phyloP scores from a whole-genome alignment of 257 asterid species.

The Eucommia ulmoides region DNA sequence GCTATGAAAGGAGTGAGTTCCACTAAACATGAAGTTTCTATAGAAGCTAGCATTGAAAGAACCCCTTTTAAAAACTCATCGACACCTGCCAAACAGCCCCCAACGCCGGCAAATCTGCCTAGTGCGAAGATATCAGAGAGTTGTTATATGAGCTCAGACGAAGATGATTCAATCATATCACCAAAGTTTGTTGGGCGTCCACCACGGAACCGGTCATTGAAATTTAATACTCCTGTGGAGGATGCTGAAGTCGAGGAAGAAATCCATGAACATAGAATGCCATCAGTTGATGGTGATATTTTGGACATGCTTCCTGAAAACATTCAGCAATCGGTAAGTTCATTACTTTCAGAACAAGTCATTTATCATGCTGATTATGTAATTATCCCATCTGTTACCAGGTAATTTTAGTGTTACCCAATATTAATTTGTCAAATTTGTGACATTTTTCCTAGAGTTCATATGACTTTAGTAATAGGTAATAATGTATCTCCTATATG shows the following conservation, averaged over 20 bases:
- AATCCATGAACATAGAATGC: constrained; percentile 9
- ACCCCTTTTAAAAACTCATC: constrained; percentile 39
- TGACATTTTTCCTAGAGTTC: too few relatives aligned
- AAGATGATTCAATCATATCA: too few relatives aligned
- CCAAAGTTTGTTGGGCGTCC: constrained; percentile 51
- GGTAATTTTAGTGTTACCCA: too few relatives aligned
- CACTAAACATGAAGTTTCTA: too few relatives aligned
- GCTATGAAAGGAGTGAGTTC: constrained; percentile 31
- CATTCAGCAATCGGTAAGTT: constrained; percentile 58
- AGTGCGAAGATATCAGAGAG: constrained; percentile 49
- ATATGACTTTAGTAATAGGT: too few relatives aligned
- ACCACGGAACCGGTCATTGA: constrained; percentile 56
- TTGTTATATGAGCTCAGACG: constrained; percentile 59
- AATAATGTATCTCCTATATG: too few relatives aligned
- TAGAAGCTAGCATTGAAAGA: too few relatives aligned
- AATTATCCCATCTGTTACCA: too few relatives aligned
- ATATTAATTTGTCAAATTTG: too few relatives aligned
- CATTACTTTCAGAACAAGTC: too few relatives aligned
- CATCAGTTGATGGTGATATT: constrained; percentile 27
- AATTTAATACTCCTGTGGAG: constrained; percentile 70
- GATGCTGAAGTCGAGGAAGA: constrained; percentile 16
- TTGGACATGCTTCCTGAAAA: constrained; percentile 43
- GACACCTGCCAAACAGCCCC: constrained; percentile 48
- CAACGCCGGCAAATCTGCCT: constrained; percentile 53
- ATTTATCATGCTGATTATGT: too few relatives aligned